Evolutionary conservation across 1,284 basidiomycete species (phyloP), one percentile per base, ranked within the genome.

Genomic region (Schizopora paradoxa): DNA sequence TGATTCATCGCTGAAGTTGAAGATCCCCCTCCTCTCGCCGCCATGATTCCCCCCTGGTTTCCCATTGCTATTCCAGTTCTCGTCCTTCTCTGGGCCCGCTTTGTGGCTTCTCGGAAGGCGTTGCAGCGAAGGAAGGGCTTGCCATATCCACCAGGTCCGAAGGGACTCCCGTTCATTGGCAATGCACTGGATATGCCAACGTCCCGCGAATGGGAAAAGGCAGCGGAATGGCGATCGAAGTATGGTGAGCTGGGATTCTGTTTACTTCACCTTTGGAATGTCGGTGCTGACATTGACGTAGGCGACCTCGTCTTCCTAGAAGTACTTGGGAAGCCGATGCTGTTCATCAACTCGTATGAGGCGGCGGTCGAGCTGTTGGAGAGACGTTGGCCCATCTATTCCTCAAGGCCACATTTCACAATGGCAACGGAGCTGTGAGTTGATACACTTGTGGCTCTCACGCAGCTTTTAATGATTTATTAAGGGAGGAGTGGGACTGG

Each of bases 281-380:
- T n/a, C n/a, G n/a, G n/a, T n/a, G n/a, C n/a, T n/a, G n/a, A n/a
- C n/a, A 10, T 10, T 31, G 10, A 31, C 28, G 28, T 18, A 57
- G 56, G 56, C 22, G 56, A 58, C 26, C 35, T 60, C 10, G 45
- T 57, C n/a, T 53, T 53, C 32, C 34, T 60, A 16, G 48, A 46
- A 16, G 47, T 51, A 8, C 41, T 58, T 5, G 58, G 56, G 6
- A 41, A 53, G n/a, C 45, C 49, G 7, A 51, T 55, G 28, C 26
- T 60, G 3, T 40, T 61, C 18, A 32, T 61, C n/a, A 61, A 58
- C 35, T 55, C 56, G 3, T 50, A 46, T 19, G 41, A 53, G 8
- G 50, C 48, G 16, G 52, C 56, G 13, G 26, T 41, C 23, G 58
- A 58, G 6, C 41, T 61, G 1, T 40, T 61, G 27, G 57, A 58